Evolutionary conservation across 2,329 filamentous ascomycete genomes (phyloP), one percentile per base, ranked within the genome.

Genomic region (Exophiala mesophila): DNA sequence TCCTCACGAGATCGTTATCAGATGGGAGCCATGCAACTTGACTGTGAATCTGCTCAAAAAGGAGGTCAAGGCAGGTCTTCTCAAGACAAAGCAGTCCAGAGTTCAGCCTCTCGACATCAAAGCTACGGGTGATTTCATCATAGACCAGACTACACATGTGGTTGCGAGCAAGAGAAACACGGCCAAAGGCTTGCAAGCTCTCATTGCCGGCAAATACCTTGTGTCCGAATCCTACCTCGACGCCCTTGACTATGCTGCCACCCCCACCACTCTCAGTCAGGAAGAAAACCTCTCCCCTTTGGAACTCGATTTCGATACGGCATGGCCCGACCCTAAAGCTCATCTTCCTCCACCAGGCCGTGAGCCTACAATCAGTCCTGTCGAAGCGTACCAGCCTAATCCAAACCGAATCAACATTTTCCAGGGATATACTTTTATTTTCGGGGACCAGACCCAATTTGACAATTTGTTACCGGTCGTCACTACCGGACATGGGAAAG

Each of bases 61-160:
- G 53, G 82, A 88, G 54, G 66, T 82, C 23, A 85, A 82, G 52
- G 71, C 64, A 24, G 78, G 83, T 55, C 78, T 82, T 2, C 70
- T 89, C 41, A 66, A 70, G 2, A 69, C 69, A 13, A 73, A 88
- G 18, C 78, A 78, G 49, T 67, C 76, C 21, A 74, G 74, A 39
- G 76, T 97, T 13, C 88, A 94, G 59, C 77, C 82, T 32, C 73
- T 94, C n/a, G 92, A 95, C 59, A 82, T 97, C 63, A 97, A 96
- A 63, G 82, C 88, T 10, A 69, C 85, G 10, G 72, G 77, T 31
- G 82, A 88, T 3, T 96, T 88, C 62, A 68, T 85, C 17, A 67
- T 74, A 18, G 73, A 69, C 12, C 68, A 76, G 19, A 96, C 90
- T 0, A 95, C 90, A 0, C 89, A 97, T 63, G 84, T 94, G 8